These are phyloP conservation scores for Bimuria novae-zelandiae DNA, from an alignment of 2,329 filamentous ascomycete genomes.

Conservation along the genomic window DNA sequence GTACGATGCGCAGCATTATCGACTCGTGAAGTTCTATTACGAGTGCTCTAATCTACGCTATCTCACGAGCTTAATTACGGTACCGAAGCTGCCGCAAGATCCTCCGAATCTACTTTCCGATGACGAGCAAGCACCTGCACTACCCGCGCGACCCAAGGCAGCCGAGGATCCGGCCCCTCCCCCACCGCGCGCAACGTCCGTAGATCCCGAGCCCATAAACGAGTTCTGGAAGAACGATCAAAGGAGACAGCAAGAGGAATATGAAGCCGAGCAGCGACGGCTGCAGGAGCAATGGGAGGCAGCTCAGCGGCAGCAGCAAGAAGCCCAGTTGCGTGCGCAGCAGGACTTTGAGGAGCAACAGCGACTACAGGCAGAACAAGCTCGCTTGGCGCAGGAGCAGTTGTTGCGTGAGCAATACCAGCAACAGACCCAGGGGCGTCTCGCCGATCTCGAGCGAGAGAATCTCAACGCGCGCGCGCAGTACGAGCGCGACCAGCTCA, in stretches of 20 bases:
- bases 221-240: constrained; percentile 98
- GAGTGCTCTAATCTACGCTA: constrained; percentile 98
- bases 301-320: constrained; percentile 78
- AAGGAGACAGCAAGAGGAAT: constrained; percentile 88
- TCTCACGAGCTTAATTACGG: constrained; percentile 91
- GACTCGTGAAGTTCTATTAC: constrained; percentile 97
- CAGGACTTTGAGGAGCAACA: constrained; percentile 97
- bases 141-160: constrained; percentile 74
- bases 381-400: constrained; percentile 87
- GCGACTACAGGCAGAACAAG: constrained; percentile 82
- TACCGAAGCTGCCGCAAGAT: constrained; percentile 93
- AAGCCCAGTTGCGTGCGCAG: constrained; percentile 83
- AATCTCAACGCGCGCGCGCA: constrained; percentile 93
- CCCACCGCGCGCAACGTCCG: constrained; percentile 63
- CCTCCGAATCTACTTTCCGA: constrained; percentile 86
- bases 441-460: constrained; percentile 93
- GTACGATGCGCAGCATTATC: constrained; percentile 96
- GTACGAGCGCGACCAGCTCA: constrained; percentile 95
- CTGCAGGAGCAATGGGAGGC: constrained; percentile 86
- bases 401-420: constrained; percentile 85
- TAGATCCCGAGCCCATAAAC: constrained; percentile 91
- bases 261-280: constrained; percentile 89
- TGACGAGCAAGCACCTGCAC: constrained; percentile 76
- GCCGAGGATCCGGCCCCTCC: constrained; percentile 66
- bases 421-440: constrained; percentile 91